Base-by-base conservation (phyloP, 495 filamentous ascomycete genomes). In the Penicillium silybi region DNA sequence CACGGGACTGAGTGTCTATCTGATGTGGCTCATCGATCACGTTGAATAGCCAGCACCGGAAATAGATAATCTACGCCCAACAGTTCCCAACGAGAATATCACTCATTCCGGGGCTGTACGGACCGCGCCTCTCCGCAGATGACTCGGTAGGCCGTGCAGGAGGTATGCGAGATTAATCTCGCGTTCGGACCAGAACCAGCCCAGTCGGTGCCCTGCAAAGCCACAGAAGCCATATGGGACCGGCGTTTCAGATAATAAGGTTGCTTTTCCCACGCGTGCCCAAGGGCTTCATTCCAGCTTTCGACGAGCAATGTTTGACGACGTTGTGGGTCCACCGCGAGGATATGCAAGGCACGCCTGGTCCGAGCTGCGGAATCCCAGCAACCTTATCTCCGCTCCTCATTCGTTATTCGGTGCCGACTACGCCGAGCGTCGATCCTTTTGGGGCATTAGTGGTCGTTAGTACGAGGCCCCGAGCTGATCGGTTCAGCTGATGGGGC, bases 291-390 rank as follows among this genome's bases (percentile, higher is more conserved):
- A 56, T 60, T 57, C 54, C 54, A 50, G 37, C 50, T 49, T 58
- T 56, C 48, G 46, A 38, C 29, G 27, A 51, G 58, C 46, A 51
- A 66, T 66, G 58, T 60, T 63, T 58, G 53, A 58, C 49, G 56
- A 63, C 54, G 63, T 52, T 56, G 46, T 46, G 42, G 49, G 57
- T 46, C 57, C 53, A 48, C 58, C 37, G 51, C 46, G 49, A 25
- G 43, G 32, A 49, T 50, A 69, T 68, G 68, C 64, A 71, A 71
- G 66, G 68, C 57, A 66, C 62, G 39, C 16, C 54, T 65, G 60
- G 65, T 47, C 65, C 54, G 50, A 63, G 61, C 62, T 56, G 51
- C 39, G 49, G 51, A 58, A 56, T 58, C 45, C 56, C 48, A 54
- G 44, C 63, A 69, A 67, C 62, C 64, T 69, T 69, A 66, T 69